phyloP scores from a whole-genome alignment of 225 moss, liverwort and hornwort genomes.

The Pseudoscleropodium purum region DNA sequence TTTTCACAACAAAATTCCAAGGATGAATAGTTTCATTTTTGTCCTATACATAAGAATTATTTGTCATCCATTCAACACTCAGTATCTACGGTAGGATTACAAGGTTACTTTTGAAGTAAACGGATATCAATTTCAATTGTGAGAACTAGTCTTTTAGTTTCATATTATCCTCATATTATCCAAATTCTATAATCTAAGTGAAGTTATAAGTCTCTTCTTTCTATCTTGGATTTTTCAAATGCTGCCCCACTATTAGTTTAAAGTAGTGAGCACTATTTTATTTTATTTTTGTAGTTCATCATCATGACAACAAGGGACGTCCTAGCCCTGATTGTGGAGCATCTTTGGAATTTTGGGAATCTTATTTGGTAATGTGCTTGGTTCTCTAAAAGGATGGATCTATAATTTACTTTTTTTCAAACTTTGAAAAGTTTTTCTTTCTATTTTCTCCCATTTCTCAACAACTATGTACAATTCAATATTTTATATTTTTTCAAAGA shows the following conservation, averaged over 20 bases:
- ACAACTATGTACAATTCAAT: not conserved
- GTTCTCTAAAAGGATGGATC: not conserved
- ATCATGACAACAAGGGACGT: not conserved
- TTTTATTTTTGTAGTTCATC: not conserved
- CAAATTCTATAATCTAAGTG: not conserved
- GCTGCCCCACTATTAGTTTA: accelerated
- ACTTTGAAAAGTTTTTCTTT: not conserved
- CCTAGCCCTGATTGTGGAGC: not conserved
- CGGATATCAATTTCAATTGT: not conserved
- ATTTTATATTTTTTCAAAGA: not conserved
- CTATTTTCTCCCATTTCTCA: not conserved
- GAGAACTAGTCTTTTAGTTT: not conserved
- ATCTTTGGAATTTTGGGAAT: not conserved
- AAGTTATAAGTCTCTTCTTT: not conserved
- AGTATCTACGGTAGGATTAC: too few relatives aligned
- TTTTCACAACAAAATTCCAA: too few relatives aligned
- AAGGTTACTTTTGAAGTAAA: not conserved
- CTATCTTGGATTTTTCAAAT: not conserved
- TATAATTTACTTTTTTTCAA: not conserved
- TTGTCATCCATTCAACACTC: too few relatives aligned
- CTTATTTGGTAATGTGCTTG: not conserved
- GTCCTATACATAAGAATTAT: too few relatives aligned
- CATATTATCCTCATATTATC: not conserved
- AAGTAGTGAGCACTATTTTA: not conserved
- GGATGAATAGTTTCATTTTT: too few relatives aligned